These are phyloP conservation scores for Emmonsia crescens DNA, from an alignment of 2,329 filamentous ascomycete genomes.

Conservation along the genomic window DNA sequence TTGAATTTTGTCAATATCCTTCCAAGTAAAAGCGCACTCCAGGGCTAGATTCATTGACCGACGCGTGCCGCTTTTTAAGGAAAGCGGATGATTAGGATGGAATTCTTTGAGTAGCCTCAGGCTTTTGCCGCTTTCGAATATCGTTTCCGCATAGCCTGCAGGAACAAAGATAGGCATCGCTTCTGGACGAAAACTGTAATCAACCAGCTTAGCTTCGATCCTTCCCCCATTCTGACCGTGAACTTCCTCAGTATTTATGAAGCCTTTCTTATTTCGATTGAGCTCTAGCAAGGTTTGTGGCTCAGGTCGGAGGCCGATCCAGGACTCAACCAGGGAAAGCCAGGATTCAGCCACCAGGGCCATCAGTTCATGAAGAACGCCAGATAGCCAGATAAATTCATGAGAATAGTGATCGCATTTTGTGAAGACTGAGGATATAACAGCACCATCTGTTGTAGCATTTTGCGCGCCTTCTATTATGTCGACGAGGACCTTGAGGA, in stretches of 20 bases:
- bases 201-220: slow-evolving; percentile 49
- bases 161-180: slow-evolving; percentile 64
- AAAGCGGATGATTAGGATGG: slow-evolving; percentile 61
- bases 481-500: slow-evolving; percentile 26
- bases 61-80: slow-evolving; percentile 39
- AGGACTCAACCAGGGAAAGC: slow-evolving; percentile 57
- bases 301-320: slow-evolving; percentile 60
- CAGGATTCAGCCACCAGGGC: slow-evolving; percentile 53
- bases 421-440: slow-evolving; percentile 52
- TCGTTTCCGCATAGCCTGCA: slow-evolving; percentile 53
- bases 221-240: slow-evolving; percentile 51
- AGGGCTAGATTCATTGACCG: slow-evolving; percentile 46
- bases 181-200: slow-evolving; percentile 42
- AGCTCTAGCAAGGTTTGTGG: slow-evolving; percentile 41
- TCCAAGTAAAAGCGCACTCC: slow-evolving; percentile 63
- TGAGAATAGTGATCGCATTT: slow-evolving; percentile 55
- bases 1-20: slow-evolving; percentile 55
- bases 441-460: slow-evolving; percentile 45
- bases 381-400: slow-evolving; percentile 49
- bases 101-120: slow-evolving; percentile 60
- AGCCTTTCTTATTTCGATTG: slow-evolving; percentile 44
- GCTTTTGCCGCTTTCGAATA: slow-evolving; percentile 74
- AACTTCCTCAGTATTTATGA: slow-evolving; percentile 49
- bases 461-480: slow-evolving; percentile 38
- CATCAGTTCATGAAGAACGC: slow-evolving; percentile 57